Conservation (phyloP, 106 monocot species). For the Agapanthus africanus region DNA sequence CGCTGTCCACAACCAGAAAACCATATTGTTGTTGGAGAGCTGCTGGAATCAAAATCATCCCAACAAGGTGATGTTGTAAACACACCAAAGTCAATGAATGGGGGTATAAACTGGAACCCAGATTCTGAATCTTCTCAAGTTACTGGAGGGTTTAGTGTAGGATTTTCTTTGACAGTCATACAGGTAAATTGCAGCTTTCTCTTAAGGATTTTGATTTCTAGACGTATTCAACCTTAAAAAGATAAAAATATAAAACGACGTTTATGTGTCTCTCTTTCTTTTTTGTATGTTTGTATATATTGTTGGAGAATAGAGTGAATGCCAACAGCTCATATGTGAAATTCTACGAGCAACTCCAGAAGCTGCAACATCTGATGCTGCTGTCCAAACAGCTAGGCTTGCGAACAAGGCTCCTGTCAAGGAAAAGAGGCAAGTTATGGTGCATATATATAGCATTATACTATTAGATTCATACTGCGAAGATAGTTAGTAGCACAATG, state of each 20-base stretch:
- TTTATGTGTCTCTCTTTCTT: too few species aligned
- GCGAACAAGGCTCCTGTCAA: constrained; percentile 80
- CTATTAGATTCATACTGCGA: too few species aligned
- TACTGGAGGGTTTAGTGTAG: constrained; percentile 90
- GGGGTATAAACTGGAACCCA: constrained; percentile 60
- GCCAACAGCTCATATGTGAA: constrained; percentile 97
- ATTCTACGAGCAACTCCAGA: constrained; percentile 99
- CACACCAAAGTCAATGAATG: constrained; percentile 46
- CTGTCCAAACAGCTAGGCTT: constrained; percentile 94
- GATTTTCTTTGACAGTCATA: constrained; percentile 82
- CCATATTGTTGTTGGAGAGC: constrained; percentile 87
- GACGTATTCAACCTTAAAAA: too few species aligned
- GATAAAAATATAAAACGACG: too few species aligned
- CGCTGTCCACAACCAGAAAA: constrained; percentile 51
- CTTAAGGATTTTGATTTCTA: too few species aligned
- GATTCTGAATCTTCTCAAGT: constrained; percentile 79
- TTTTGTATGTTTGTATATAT: too few species aligned
- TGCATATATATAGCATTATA: not conserved
- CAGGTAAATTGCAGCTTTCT: constrained; percentile 57
- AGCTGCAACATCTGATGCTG: constrained; percentile 97
- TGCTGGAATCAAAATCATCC: constrained; percentile 79
- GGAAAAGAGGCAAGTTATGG: constrained; percentile 76
- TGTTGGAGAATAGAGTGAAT: constrained; percentile 87
- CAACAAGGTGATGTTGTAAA: constrained; percentile 59
- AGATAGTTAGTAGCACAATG: not conserved